phyloP scores from a whole-genome alignment of 306 rosid genomes.

The Styphnolobium japonicum region DNA sequence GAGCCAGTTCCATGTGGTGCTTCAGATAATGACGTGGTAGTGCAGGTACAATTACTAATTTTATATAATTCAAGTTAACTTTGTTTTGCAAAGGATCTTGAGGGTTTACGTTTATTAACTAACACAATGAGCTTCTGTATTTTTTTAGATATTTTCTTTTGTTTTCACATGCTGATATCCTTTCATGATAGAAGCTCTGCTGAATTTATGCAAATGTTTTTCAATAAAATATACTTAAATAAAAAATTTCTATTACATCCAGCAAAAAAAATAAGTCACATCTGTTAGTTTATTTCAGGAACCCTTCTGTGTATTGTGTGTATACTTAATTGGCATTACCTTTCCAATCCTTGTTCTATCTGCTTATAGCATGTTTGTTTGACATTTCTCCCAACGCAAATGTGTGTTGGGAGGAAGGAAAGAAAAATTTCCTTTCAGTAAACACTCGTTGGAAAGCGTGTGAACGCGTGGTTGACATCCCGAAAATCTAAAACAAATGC shows the following conservation, averaged over 20 bases:
- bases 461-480: too few relatives aligned
- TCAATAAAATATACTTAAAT: background rate
- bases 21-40: constrained; percentile 37
- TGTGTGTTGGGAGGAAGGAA: too few relatives aligned
- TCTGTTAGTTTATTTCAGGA: constrained; percentile 4
- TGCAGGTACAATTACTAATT: constrained; percentile 44
- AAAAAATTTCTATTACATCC: background rate
- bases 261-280: background rate
- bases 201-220: background rate
- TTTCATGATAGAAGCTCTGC: constrained; percentile 12
- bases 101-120: background rate
- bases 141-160: background rate
- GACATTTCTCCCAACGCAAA: too few relatives aligned
- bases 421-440: too few relatives aligned
- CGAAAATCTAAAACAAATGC: too few relatives aligned
- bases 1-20: constrained; percentile 33
- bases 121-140: background rate
- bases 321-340: background rate
- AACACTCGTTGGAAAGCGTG: too few relatives aligned
- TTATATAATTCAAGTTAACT: constrained; percentile 9
- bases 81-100: background rate
- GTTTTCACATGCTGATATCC: background rate
- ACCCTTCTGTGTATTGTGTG: background rate
- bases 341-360: constrained; percentile 16
- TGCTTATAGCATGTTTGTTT: too few relatives aligned